These are phyloP conservation scores for Coemansia umbellata DNA, from an alignment of 192 early-diverging fungal species.

Conservation along the genomic window DNA sequence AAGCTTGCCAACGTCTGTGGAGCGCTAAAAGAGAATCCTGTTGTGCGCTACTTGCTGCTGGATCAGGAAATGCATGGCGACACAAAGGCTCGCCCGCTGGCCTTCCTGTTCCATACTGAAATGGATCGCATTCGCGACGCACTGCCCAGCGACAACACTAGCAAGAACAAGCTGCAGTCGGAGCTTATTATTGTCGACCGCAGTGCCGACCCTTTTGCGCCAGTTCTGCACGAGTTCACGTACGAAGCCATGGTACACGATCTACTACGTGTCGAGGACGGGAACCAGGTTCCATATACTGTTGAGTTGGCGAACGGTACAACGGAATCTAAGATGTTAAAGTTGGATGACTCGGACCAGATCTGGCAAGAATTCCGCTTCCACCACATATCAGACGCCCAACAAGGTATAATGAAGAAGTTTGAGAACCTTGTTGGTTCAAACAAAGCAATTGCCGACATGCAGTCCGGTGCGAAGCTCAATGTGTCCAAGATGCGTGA, in stretches of 20 bases:
- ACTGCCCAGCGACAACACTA: slow-evolving; percentile 55
- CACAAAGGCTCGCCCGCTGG: slow-evolving; percentile 73
- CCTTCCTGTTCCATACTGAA: slow-evolving; percentile 76
- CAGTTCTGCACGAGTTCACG: slow-evolving; percentile 96
- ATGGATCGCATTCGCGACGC: slow-evolving; percentile 75
- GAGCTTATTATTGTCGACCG: slow-evolving; percentile 89
- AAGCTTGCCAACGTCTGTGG: slow-evolving; percentile 85
- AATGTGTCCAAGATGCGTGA: slow-evolving; percentile 44
- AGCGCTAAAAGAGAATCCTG: slow-evolving; percentile 85
- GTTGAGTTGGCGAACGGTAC: slow-evolving; percentile 39
- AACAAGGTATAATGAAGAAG: slow-evolving; percentile 43
- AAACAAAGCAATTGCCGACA: slow-evolving; percentile 37
- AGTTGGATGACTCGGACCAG: slow-evolving; percentile 44
- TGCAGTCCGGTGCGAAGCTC: slow-evolving; percentile 36
- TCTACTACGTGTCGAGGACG: slow-evolving; percentile 62
- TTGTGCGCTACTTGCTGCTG: slow-evolving; percentile 87
- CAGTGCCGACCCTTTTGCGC: slow-evolving; percentile 83
- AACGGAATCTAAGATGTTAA: slow-evolving; percentile 31
- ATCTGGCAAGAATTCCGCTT: slow-evolving; percentile 56
- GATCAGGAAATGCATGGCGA: slow-evolving; percentile 60
- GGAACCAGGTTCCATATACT: slow-evolving; percentile 42
- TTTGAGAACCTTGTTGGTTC: slow-evolving; percentile 44
- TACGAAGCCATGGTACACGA: slow-evolving; percentile 99
- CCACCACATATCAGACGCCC: slow-evolving; percentile 54
- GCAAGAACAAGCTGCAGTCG: slow-evolving; percentile 53